Evolutionary conservation across 169 alveolate genomes (phyloP).

Genomic region (Eimeria falciformis): DNA sequence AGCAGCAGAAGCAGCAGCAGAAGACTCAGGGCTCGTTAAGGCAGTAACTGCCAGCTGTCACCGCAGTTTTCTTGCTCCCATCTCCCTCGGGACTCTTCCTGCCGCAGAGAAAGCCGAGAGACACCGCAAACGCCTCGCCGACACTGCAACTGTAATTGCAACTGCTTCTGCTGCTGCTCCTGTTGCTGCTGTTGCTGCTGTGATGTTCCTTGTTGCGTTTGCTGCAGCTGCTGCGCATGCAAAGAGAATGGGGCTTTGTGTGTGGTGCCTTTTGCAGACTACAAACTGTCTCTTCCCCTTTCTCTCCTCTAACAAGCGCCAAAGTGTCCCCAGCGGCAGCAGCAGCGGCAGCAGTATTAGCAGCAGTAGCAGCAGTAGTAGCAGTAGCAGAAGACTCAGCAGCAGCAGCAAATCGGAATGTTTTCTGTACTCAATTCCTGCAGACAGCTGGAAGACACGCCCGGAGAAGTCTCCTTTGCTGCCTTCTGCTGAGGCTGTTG

Average conservation of each 20-base stretch:
- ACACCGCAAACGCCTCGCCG: neutral
- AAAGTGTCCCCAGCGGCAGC: neutral
- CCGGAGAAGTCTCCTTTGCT: neutral
- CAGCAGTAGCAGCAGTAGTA: too few species aligned
- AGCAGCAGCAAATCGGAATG: slow-evolving; percentile 11
- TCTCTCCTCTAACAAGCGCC: neutral
- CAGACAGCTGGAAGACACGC: slow-evolving; percentile 7
- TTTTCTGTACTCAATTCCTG: neutral
- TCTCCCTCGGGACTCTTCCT: neutral
- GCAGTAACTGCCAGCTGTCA: slow-evolving; percentile 45
- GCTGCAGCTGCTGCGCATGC: neutral
- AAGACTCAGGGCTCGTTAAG: slow-evolving; percentile 3
- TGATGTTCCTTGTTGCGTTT: neutral
- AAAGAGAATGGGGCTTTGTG: neutral
- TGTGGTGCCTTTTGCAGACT: neutral
- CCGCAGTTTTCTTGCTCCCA: neutral
- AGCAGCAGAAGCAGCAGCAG: slow-evolving; percentile 33
- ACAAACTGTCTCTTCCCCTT: neutral
- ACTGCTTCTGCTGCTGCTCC: slow-evolving; percentile 13
- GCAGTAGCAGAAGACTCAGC: too few species aligned
- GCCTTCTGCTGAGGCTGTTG: neutral
- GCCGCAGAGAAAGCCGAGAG: neutral
- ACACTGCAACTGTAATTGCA: neutral
- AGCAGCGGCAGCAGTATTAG: slow-evolving; percentile 1
- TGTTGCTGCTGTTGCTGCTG: neutral